Percentiles rank a stretch among this genome's conserved stretches.
phyloP scores from a whole-genome alignment of 345 rosid genomes.

The Citrus medica region DNA sequence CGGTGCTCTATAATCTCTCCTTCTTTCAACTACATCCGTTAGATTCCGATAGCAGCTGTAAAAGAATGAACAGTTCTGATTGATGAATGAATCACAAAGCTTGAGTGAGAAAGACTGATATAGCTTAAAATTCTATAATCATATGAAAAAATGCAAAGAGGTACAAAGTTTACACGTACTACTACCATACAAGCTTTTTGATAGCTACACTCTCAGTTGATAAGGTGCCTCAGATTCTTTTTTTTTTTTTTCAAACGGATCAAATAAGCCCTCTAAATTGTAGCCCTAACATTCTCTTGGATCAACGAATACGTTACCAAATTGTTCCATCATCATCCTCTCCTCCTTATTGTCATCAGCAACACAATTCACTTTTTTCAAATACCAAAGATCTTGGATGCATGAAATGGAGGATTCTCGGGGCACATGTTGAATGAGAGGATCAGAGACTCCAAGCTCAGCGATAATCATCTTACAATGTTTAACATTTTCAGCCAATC shows the following conservation, averaged over 20 bases:
- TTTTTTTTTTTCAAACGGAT: no score
- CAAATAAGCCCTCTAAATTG: background rate
- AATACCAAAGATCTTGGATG: constrained; percentile 49
- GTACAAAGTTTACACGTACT: background rate
- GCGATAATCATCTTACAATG: constrained; percentile 39
- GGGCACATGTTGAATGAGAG: constrained; percentile 35
- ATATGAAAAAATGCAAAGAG: background rate
- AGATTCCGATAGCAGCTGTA: no score
- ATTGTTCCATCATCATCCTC: constrained; percentile 11
- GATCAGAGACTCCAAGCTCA: constrained; percentile 47
- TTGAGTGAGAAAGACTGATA: no score
- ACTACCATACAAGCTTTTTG: background rate
- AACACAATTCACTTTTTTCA: constrained; percentile 35
- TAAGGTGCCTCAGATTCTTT: background rate
- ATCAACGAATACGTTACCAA: constrained; percentile 57
- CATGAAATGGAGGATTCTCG: constrained; percentile 28
- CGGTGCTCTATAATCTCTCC: no score
- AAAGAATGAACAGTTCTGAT: no score
- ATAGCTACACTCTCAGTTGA: background rate
- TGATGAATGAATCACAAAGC: no score
- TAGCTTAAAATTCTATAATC: background rate
- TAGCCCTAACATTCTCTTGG: constrained; percentile 49
- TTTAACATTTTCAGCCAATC: constrained; percentile 33
- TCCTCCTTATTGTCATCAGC: constrained; percentile 7
- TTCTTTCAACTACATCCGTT: no score